phyloP scores from a whole-genome alignment of 78 protist species.

The Dictyostelium capitatum region DNA sequence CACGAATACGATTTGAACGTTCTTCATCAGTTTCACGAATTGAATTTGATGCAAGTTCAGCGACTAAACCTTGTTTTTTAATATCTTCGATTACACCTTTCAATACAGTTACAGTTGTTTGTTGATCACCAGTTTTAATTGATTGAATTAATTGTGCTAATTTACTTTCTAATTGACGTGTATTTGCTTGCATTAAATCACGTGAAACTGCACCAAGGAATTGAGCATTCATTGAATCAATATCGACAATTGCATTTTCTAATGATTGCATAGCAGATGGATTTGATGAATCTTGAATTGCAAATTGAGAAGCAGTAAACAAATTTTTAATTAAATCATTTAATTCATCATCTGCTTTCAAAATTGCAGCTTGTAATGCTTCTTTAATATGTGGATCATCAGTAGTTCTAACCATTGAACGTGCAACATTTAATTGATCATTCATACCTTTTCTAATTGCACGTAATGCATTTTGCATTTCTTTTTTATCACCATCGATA shows the following conservation, averaged over 20 bases:
- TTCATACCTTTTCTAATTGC: constrained; percentile 30
- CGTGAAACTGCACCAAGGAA: constrained; percentile 51
- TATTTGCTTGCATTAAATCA: constrained; percentile 37
- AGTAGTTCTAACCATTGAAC: constrained; percentile 27
- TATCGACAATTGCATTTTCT: constrained; percentile 31
- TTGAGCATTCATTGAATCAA: constrained; percentile 29
- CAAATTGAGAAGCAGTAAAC: neutral
- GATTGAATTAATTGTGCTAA: constrained; percentile 43
- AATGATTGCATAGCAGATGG: constrained; percentile 17
- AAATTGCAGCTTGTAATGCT: constrained; percentile 58
- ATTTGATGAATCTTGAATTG: constrained; percentile 41
- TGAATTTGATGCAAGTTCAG: constrained; percentile 9
- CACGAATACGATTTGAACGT: constrained; percentile 39
- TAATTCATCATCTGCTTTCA: constrained; percentile 43
- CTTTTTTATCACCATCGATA: constrained; percentile 34
- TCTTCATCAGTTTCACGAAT: neutral
- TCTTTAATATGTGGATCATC: constrained; percentile 42
- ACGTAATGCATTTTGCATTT: constrained; percentile 23
- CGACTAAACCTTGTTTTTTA: constrained; percentile 54
- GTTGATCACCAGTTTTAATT: constrained; percentile 34
- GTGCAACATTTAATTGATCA: constrained; percentile 56
- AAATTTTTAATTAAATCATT: constrained; percentile 32
- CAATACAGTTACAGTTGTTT: constrained; percentile 17
- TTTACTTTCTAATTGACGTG: constrained; percentile 48
- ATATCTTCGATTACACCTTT: constrained; percentile 52